Base-by-base conservation (phyloP, 1,284 basidiomycete genomes). In the Microstroma glucosiphilum region DNA sequence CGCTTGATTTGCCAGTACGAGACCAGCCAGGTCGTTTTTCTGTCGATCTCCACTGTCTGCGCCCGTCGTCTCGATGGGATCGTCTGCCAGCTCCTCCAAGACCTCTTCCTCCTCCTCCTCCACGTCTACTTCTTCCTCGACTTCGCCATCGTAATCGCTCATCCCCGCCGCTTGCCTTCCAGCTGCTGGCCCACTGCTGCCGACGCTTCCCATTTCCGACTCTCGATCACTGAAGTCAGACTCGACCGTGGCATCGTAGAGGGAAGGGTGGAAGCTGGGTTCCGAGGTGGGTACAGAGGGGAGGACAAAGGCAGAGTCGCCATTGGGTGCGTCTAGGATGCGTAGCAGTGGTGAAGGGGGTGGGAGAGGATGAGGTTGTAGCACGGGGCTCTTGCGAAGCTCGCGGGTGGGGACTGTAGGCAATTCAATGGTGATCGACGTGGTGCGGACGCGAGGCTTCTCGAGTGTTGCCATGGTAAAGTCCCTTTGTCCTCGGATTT, bases 221-320 rank as follows among this genome's bases (percentile, higher is more conserved):
- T 37, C 30, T 3, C 30, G 30, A 9, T 37, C 30, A 9, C 30
- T 37, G 30, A 37, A 37, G 30, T 37, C 30, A 9, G 30, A 37
- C 30, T 37, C 30, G 30, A 48, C 12, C 11, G n/a, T 48, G 17
- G 46, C 6, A 23, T 23, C 23, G 11, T 48, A n/a, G 46, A 23
- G 23, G 46, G 23, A n/a, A 12, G 23, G 46, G 23, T 23, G 46
- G 23, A n/a, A n/a, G n/a, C 23, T 23, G 7, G 46, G 46, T 48
- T 48, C 46, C 4, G 17, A 23, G 23, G 46, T 48, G 17, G 46
- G 46, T n/a, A 48, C 46, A 3, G 46, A 48, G 4, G 46, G 46
- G n/a, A 48, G 46, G 46, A 48, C 46, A 48, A 23, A 48, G 46
- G 46, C 46, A 12, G 46, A 48, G 46, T 48, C n/a, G n/a, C 46